These are phyloP conservation scores for Eucalyptus guilfoylei DNA, from an alignment of 345 rosid species.

Conservation along the genomic window DNA sequence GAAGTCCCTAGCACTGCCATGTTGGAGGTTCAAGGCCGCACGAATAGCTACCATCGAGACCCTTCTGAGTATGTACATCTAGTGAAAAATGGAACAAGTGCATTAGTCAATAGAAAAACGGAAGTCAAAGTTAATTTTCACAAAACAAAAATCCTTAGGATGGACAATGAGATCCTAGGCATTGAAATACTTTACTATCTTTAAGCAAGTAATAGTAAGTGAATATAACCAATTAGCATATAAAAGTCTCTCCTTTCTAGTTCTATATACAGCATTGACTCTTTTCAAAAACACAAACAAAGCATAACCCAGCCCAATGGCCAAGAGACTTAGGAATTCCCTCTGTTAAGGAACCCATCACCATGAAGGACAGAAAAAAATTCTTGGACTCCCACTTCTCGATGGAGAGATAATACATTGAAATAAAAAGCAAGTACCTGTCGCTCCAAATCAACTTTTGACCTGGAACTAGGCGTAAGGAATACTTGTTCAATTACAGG, in stretches of 20 bases:
- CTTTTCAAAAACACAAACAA: background rate
- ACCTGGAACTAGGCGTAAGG: constrained; percentile 54
- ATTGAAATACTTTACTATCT: background rate
- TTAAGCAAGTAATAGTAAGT: background rate
- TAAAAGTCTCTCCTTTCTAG: background rate
- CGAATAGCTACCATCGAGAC: constrained; percentile 95
- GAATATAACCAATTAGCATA: background rate
- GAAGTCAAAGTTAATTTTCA: background rate
- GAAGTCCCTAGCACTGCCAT: constrained; percentile 82
- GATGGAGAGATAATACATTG: background rate
- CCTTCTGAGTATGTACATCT: constrained; percentile 96
- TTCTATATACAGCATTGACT: background rate
- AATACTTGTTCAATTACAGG: constrained; percentile 95
- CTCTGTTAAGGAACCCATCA: background rate
- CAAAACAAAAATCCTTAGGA: background rate
- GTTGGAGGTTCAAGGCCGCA: constrained; percentile 80
- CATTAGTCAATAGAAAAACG: background rate
- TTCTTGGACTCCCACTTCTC: background rate
- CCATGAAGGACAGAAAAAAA: background rate
- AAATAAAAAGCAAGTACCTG: constrained; percentile 37
- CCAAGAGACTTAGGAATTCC: background rate
- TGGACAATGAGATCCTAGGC: background rate
- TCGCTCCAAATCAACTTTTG: constrained; percentile 79
- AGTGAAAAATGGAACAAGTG: constrained; percentile 1
- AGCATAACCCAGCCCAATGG: background rate